Percentiles rank a stretch among this genome's conserved stretches.
Conservation (phyloP, 257 asterid species). For the Solanum bulbocastanum region DNA sequence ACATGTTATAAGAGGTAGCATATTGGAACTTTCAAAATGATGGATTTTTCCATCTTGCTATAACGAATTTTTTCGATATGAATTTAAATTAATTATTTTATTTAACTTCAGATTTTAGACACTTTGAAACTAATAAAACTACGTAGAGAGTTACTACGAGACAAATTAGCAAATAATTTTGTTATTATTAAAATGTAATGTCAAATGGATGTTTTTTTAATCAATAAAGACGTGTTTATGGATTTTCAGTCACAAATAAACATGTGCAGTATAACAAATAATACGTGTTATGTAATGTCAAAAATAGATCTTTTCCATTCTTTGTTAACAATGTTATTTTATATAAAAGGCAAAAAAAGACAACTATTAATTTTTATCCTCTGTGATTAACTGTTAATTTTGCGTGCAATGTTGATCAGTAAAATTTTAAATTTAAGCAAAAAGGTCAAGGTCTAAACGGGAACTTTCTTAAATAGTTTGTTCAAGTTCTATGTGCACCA, state of each 20-base stretch:
- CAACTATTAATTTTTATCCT: neutral
- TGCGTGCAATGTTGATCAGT: neutral
- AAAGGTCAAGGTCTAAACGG: neutral
- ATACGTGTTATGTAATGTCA: neutral
- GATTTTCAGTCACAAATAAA: too few relatives aligned
- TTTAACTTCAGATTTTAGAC: neutral
- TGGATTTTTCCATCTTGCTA: neutral
- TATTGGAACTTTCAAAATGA: neutral
- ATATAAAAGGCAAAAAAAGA: too few relatives aligned
- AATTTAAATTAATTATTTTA: neutral
- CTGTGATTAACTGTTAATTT: neutral
- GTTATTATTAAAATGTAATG: neutral
- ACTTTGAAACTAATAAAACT: neutral
- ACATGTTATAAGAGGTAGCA: neutral
- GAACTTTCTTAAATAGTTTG: neutral
- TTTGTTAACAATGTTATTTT: neutral
- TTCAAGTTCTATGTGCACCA: neutral
- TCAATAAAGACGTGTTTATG: neutral
- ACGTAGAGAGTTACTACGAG: neutral
- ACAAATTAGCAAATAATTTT: neutral
- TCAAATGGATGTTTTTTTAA: neutral
- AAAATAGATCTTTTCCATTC: neutral
- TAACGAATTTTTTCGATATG: neutral
- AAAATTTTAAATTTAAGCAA: neutral
- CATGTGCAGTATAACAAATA: neutral